Percentiles rank a stretch among this genome's conserved stretches.
Conservation (phyloP, 2,329 filamentous ascomycete species). For the Monilinia laxa region DNA sequence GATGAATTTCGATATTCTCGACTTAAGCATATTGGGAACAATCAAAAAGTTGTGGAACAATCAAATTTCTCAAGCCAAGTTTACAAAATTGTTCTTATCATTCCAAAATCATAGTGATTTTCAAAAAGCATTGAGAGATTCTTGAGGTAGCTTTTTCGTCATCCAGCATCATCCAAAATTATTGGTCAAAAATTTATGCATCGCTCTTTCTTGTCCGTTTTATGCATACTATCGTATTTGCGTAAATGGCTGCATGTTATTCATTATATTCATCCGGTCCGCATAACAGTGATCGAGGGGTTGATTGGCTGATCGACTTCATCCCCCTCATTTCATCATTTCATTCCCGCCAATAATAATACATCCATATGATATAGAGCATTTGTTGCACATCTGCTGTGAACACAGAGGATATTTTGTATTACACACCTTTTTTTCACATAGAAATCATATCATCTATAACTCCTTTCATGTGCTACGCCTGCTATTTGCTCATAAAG, state of each 20-base stretch:
- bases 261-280: not conserved
- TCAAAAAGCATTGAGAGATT: no score
- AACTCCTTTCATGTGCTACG: no score
- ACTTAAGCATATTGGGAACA: not conserved
- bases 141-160: no score
- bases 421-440: not conserved
- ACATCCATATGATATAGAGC: not conserved
- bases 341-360: not conserved
- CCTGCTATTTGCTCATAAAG: not conserved
- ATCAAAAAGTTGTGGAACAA: no score
- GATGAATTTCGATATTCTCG: not conserved
- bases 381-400: not conserved
- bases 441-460: not conserved
- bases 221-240: not conserved
- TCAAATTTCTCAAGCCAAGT: no score
- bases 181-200: no score
- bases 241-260: not conserved
- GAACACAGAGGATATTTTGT: not conserved
- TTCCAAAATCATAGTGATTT: no score
- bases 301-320: not conserved
- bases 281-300: not conserved
- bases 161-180: no score
- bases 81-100: no score
- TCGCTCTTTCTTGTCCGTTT: not conserved
- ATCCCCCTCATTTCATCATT: not conserved